Conservation (phyloP, 2,329 filamentous ascomycete species). For the Colletotrichum incanum region DNA sequence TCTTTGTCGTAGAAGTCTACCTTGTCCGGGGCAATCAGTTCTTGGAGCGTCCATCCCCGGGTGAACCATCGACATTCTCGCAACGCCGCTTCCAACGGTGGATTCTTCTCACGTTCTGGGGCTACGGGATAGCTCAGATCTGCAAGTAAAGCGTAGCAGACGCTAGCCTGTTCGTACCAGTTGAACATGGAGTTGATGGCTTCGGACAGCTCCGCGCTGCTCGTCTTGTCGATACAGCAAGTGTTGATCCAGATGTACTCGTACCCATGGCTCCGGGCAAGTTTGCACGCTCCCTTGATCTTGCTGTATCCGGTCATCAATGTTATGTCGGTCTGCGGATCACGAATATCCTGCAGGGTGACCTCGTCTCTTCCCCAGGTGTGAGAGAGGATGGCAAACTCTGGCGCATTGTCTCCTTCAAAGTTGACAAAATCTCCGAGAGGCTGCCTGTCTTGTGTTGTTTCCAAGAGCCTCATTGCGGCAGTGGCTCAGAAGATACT, state of each 20-base stretch:
- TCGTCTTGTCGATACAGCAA: constrained; percentile 45
- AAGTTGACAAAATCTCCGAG: neutral
- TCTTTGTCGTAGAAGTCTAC: constrained; percentile 30
- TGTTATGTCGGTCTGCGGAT: neutral
- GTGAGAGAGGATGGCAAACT: constrained; percentile 46
- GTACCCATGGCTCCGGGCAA: constrained; percentile 34
- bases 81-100: neutral
- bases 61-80: constrained; percentile 35
- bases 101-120: neutral
- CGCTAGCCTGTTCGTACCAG: constrained; percentile 42
- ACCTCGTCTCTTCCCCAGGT: constrained; percentile 19
- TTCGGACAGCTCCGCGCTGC: neutral
- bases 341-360: neutral
- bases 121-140: constrained; percentile 21
- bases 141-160: constrained; percentile 46
- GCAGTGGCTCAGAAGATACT: neutral
- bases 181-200: neutral
- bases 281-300: constrained; percentile 17
- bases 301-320: constrained; percentile 34
- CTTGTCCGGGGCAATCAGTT: constrained; percentile 35
- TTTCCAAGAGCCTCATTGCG: neutral
- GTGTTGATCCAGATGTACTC: constrained; percentile 48
- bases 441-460: neutral
- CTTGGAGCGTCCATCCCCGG: constrained; percentile 42
- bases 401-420: constrained; percentile 1